Conservation (phyloP, 352 stramenopile genomes). For the Phytophthora constricta region DNA sequence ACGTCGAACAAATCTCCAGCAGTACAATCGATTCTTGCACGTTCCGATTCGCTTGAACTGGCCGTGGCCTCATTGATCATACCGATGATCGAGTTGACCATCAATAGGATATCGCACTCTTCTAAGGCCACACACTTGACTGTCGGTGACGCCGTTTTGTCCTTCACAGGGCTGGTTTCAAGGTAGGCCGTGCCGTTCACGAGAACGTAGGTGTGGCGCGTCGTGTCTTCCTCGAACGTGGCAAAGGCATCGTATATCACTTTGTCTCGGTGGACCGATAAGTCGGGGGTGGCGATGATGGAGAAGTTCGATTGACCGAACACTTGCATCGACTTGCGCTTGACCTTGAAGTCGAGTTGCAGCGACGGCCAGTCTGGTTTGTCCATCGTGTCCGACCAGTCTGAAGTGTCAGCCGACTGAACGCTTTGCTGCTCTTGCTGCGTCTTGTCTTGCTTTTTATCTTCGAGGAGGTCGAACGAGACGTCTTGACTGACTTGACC, state of each 20-base stretch:
- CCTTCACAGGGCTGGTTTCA: constrained; percentile 3
- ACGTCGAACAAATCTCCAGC: background rate
- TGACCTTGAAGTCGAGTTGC: constrained; percentile 24
- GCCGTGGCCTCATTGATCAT: background rate
- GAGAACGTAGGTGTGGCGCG: constrained; percentile 18
- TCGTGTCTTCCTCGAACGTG: constrained; percentile 6
- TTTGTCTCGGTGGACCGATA: background rate
- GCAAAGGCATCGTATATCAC: constrained; percentile 25
- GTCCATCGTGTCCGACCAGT: background rate
- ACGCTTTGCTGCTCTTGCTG: no score
- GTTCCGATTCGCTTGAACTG: background rate
- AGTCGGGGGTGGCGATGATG: constrained; percentile 23
- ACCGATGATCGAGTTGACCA: background rate
- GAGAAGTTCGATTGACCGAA: constrained; percentile 23
- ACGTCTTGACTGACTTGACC: background rate
- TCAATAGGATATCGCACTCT: background rate
- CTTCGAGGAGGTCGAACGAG: background rate
- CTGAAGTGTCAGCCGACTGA: background rate
- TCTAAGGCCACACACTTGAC: constrained; percentile 12
- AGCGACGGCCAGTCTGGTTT: constrained; percentile 14
- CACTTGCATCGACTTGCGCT: constrained; percentile 27
- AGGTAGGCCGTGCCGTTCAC: constrained; percentile 25
- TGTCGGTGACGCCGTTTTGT: background rate
- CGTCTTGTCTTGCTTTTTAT: background rate
- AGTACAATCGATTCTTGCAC: background rate